A percentile compares a stretch with the other conserved stretches of the same genome.
Evolutionary conservation across 208 protist genomes (phyloP).

Genomic region (Acanthamoeba healyi): DNA sequence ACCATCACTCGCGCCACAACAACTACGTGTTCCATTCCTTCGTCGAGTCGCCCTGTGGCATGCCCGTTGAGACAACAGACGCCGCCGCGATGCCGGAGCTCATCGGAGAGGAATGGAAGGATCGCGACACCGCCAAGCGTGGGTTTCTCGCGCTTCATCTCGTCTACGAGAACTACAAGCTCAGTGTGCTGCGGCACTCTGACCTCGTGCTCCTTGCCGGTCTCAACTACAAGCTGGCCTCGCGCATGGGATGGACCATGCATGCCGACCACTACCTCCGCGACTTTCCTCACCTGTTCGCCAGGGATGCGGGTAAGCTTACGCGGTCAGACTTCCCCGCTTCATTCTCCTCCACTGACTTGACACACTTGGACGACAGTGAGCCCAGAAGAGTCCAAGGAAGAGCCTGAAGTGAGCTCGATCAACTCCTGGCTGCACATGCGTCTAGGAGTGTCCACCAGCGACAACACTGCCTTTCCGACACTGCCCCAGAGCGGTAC

Average conservation of each 20-base stretch:
- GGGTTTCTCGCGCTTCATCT: constrained; percentile 34
- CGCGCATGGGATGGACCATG: neutral
- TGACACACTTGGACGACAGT: neutral
- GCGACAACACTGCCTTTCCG: neutral
- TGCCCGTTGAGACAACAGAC: neutral
- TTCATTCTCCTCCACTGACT: neutral
- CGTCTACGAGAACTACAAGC: constrained; percentile 59
- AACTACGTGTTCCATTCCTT: constrained; percentile 22
- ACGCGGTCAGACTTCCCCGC: neutral
- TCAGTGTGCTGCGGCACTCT: neutral
- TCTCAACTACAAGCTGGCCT: neutral
- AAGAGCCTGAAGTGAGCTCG: neutral
- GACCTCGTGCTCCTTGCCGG: neutral
- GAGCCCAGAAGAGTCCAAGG: neutral
- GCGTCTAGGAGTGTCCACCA: neutral
- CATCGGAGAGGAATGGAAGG: neutral
- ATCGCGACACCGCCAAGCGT: neutral
- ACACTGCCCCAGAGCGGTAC: neutral
- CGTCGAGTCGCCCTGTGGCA: neutral
- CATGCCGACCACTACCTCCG: constrained; percentile 43
- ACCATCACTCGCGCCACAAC: neutral
- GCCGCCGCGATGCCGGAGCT: neutral
- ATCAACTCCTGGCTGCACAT: constrained; percentile 12
- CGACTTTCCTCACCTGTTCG: constrained; percentile 30
- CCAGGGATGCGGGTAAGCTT: neutral